Base-by-base conservation (phyloP, 2,329 filamentous ascomycete genomes). In the Grosmannia penicillata region DNA sequence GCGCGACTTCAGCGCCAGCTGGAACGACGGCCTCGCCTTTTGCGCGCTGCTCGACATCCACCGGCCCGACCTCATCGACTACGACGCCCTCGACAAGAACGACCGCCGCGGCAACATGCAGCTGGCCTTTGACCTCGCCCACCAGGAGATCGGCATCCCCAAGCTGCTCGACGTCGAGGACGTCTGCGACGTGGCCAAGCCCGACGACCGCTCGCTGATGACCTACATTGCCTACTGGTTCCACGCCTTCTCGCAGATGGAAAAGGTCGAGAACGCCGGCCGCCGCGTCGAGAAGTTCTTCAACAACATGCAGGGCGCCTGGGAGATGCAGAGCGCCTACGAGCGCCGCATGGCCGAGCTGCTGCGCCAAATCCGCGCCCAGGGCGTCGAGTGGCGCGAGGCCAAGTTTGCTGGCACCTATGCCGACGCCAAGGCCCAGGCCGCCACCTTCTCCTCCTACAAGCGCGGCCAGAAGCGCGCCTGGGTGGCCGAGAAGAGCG, bases 201-300 rank as follows among this genome's bases (percentile, higher is more conserved):
- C 91, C 19, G 91, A 98, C 56, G 91, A 98, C 60, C 79, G 85
- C 50, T 93, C 83, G 56, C 70, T 98, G 55, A 98, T 98, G 91
- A 98, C 91, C 1, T 98, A 98, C 59, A 98, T 98, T 51, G 91
- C 91, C 47, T 98, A 98, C 66, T 98, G 91, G 91, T 98, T 98
- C 70, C 91, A 98, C 56, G 91, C 91, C 50, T 98, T 98, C 57
- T 96, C 89, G 23, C 89, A 96, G 54, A 93, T 98, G 78, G 91
- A 98, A 62, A 82, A 89, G 56, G 91, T 98, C 8, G 91, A 98
- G 60, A 98, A 98, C 55, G 91, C 91, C 4, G 91, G 91, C 6
- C 75, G 91, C 44, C 75, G 91, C 48, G 91, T 98, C 6, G 91
- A 98, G 63, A 98, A 98, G 60, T 98, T 98, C 53, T 83, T 98